Evolutionary conservation across 306 rosid genomes (phyloP).

Genomic region (Dryas alaskensis): DNA sequence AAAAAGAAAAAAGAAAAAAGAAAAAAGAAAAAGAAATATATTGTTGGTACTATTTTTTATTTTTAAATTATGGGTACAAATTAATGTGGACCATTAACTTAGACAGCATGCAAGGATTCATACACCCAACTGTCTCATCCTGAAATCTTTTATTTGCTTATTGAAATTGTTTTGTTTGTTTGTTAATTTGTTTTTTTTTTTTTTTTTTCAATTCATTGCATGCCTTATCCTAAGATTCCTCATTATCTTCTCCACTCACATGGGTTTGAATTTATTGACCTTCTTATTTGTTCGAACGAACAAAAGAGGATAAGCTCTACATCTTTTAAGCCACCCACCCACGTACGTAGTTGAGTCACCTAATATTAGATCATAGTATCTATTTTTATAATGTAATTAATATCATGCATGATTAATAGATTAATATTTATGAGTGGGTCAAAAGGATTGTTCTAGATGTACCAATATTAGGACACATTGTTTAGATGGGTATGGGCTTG

Average conservation of each 20-base stretch:
- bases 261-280: slow-evolving; percentile 33
- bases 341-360: slow-evolving; percentile 12
- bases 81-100: background rate
- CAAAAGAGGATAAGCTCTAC: slow-evolving; percentile 35
- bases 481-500: background rate
- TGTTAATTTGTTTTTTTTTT: background rate
- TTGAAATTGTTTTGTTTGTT: background rate
- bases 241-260: slow-evolving; percentile 38
- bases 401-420: background rate
- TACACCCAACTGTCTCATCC: slow-evolving; percentile 5
- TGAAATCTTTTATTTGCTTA: background rate
- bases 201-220: background rate
- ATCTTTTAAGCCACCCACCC: slow-evolving; percentile 18
- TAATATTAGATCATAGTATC: background rate
- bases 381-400: background rate
- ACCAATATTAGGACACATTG: slow-evolving; percentile 5
- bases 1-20: background rate
- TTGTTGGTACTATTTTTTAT: background rate
- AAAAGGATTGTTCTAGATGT: slow-evolving; percentile 12
- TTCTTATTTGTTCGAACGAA: slow-evolving; percentile 11
- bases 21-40: background rate
- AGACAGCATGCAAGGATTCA: slow-evolving; percentile 18
- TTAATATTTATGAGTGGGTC: slow-evolving; percentile 5
- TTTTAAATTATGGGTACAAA: background rate
- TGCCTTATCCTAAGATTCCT: slow-evolving; percentile 45